phyloP scores from a whole-genome alignment of 129 eudicot genomes.

The Flaveria robusta region DNA sequence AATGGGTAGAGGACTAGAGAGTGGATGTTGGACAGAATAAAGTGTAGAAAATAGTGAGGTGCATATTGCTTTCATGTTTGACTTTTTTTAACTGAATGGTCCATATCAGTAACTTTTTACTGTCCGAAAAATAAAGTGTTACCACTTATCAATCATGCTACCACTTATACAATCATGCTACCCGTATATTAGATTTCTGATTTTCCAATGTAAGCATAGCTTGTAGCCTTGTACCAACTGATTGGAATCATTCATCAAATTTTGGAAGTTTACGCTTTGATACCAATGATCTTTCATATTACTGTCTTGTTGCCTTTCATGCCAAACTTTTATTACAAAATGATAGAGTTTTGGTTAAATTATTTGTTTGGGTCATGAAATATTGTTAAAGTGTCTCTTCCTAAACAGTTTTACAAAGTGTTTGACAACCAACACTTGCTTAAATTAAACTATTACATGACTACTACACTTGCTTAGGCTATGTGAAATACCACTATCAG shows the following conservation, averaged over 20 bases:
- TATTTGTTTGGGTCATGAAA: too few relatives aligned
- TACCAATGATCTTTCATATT: background rate
- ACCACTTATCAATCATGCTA: slow-evolving; percentile 21
- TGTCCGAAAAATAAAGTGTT: slow-evolving; percentile 25
- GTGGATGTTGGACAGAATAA: slow-evolving; percentile 22
- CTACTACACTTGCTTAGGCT: too few relatives aligned
- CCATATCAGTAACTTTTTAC: slow-evolving; percentile 32
- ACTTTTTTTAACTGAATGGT: slow-evolving; percentile 35
- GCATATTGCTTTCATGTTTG: slow-evolving; percentile 41
- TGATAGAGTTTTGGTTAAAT: background rate
- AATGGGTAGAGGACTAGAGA: slow-evolving; percentile 1
- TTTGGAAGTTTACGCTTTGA: background rate
- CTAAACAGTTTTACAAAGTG: too few relatives aligned
- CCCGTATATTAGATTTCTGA: background rate
- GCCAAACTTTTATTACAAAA: background rate
- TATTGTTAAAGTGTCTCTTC: too few relatives aligned
- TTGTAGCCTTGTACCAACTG: background rate
- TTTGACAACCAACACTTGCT: too few relatives aligned
- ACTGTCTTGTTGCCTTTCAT: background rate
- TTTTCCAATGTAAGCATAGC: background rate
- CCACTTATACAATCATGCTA: slow-evolving; percentile 16
- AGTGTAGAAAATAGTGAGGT: slow-evolving; percentile 21
- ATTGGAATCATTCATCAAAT: background rate
- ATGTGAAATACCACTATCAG: too few relatives aligned
- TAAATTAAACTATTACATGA: too few relatives aligned